Base-by-base conservation (phyloP, 257 asterid genomes). In the Primulina tabacum region DNA sequence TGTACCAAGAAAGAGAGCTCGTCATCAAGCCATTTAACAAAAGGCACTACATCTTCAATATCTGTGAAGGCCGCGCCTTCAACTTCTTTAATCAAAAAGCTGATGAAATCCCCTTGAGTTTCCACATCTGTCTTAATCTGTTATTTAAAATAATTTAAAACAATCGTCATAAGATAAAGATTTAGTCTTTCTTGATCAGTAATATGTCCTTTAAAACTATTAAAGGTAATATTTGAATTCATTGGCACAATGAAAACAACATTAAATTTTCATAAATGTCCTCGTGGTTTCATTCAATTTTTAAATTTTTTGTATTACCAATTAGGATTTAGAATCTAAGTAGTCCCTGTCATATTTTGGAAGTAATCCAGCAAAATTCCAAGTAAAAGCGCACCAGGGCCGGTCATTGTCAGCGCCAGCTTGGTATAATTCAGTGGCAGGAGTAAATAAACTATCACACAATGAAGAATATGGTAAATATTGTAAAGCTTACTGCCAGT, bases 1-100 rank as follows among this genome's bases (percentile, higher is more conserved):
- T 50, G 8, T 84, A 93, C 99, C 97, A 94, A 74, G 82, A 80
- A 85, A 26, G 97, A 91, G 57, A 94, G 97, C 78, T 94, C 99
- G 67, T 94, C 98, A 59, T 94, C 99, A 21, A 94, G 99, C 99
- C 99, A 94, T 79, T 94, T 94, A 7, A 94, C 99, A 66, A 94
- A 94, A 50, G 95, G 88, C 32, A 91, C 87, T 56, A 94, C 96
- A 80, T 94, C 99, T 69, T 91, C 96, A 75, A 94, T 94, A 80
- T 89, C 92, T 17, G 86, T 77, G 70, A 91, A 94, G 60, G 89
- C 90, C 74, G 99, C 97, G 43, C 75, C 85, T 76, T 84, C 96
- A 53, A 94, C 96, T 82, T 94, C 98, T 77, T 86, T 91, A 81
- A 91, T 91, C 80, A 94, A 83, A 76, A 79, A 94, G 76, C 88